Evolutionary conservation across 805 yeast genomes (phyloP).

Genomic region (Tetrapisispora arboricola): DNA sequence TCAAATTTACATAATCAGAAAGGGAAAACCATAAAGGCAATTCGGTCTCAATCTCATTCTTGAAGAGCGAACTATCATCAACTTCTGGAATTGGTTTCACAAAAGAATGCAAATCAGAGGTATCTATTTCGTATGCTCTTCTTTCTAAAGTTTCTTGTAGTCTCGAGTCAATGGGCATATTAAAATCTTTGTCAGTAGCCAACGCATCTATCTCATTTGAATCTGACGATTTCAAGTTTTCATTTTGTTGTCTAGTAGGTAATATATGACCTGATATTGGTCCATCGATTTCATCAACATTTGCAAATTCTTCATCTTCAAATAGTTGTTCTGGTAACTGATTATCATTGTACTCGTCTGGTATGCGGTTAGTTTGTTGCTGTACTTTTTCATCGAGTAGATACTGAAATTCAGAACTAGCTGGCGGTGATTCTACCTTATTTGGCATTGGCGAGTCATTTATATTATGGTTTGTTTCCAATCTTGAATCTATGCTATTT

Average conservation of each 20-base stretch:
- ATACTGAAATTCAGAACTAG: not conserved
- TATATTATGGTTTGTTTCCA: not conserved
- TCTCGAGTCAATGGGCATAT: constrained; percentile 30
- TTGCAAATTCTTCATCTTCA: constrained; percentile 19
- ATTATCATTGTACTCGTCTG: not conserved
- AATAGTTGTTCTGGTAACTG: constrained; percentile 5
- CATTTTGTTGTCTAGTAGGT: not conserved
- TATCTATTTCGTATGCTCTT: constrained; percentile 28
- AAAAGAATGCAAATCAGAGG: not conserved
- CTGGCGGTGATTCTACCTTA: not conserved
- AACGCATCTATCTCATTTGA: not conserved
- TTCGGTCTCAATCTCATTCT: constrained; percentile 31
- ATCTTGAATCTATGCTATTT: constrained; percentile 4
- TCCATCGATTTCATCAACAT: constrained; percentile 30
- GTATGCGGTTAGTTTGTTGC: not conserved
- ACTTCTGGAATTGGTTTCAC: constrained; percentile 33
- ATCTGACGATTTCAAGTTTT: not conserved
- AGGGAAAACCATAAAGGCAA: constrained; percentile 38
- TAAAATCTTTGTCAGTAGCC: constrained; percentile 18
- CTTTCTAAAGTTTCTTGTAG: constrained; percentile 27
- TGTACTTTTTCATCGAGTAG: not conserved
- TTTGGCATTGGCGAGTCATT: not conserved
- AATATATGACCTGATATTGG: constrained; percentile 16
- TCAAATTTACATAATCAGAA: constrained; percentile 20
- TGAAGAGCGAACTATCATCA: constrained; percentile 34